These are phyloP conservation scores for Conticribra weissflogii DNA, from an alignment of 108 stramenopile genomes.

Conservation along the genomic window DNA sequence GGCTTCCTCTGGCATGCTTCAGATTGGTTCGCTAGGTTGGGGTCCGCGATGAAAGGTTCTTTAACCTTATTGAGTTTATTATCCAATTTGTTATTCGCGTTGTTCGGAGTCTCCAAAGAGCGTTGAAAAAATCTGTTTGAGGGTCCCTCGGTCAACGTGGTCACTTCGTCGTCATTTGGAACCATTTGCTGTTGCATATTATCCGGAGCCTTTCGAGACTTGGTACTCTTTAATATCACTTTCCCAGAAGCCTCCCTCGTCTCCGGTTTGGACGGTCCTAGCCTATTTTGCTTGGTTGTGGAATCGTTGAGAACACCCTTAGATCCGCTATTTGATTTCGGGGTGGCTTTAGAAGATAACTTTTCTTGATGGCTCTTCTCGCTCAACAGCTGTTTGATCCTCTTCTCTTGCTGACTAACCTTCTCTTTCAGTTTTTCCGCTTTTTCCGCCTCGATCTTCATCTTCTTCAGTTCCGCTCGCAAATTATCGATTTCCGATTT, in stretches of 20 bases:
- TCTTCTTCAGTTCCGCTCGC: constrained; percentile 64
- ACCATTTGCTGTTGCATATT: neutral
- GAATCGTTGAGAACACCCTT: constrained; percentile 14
- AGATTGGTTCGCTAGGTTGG: neutral
- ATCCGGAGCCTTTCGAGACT: constrained; percentile 12
- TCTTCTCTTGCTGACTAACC: constrained; percentile 38
- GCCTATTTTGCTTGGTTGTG: constrained; percentile 14
- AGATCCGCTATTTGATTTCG: neutral
- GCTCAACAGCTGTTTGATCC: constrained; percentile 19
- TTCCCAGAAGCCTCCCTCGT: neutral
- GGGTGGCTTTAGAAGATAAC: neutral
- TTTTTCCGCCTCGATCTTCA: constrained; percentile 59
- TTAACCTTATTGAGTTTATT: neutral
- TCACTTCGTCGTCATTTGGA: neutral
- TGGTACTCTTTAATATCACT: neutral
- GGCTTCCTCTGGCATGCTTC: constrained; percentile 29
- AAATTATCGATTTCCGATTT: constrained; percentile 70
- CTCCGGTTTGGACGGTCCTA: constrained; percentile 9
- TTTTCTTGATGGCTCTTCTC: neutral
- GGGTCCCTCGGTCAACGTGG: constrained; percentile 12
- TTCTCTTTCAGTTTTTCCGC: constrained; percentile 37
- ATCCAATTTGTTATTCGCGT: constrained; percentile 25
- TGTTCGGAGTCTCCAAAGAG: constrained; percentile 14
- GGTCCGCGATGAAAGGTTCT: neutral
- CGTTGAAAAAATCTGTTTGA: constrained; percentile 30